Evolutionary conservation across 2,329 filamentous ascomycete genomes (phyloP).

Genomic region (Penicillium psychrosexuale): DNA sequence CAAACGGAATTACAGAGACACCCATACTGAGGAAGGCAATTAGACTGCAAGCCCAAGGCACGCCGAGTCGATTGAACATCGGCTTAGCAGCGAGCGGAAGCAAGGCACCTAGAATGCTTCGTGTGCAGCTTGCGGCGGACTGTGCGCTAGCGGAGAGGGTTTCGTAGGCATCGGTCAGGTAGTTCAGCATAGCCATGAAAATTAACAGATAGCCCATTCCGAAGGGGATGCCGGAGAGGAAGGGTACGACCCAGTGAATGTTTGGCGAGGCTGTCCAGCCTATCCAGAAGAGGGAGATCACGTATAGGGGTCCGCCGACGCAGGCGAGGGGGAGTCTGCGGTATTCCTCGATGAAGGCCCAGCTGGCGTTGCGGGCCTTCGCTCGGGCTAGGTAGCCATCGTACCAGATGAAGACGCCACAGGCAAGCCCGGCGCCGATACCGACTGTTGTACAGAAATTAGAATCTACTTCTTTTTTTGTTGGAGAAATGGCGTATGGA

Average conservation of each 20-base stretch:
- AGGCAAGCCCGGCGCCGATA: constrained; percentile 58
- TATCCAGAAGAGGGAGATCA: constrained; percentile 53
- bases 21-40: constrained; percentile 41
- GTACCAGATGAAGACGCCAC: constrained; percentile 64
- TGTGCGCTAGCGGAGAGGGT: constrained; percentile 60
- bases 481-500: not conserved
- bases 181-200: constrained; percentile 65
- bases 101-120: constrained; percentile 54
- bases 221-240: constrained; percentile 61
- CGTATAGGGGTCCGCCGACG: constrained; percentile 62
- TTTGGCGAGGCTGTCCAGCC: constrained; percentile 32
- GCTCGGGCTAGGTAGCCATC: constrained; percentile 59
- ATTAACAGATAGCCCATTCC: constrained; percentile 61
- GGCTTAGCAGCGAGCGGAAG: constrained; percentile 53
- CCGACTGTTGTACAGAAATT: constrained; percentile 45
- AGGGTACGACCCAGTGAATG: constrained; percentile 47
- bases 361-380: constrained; percentile 35
- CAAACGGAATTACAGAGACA: constrained; percentile 43
- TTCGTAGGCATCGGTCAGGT: constrained; percentile 65
- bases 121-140: constrained; percentile 52
- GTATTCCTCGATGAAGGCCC: constrained; percentile 44
- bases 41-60: constrained; percentile 44
- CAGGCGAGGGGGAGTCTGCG: constrained; percentile 69
- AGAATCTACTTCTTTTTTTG: not conserved
- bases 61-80: constrained; percentile 44